phyloP scores from a whole-genome alignment of 441 rosid species.

The Capsella rubella region DNA sequence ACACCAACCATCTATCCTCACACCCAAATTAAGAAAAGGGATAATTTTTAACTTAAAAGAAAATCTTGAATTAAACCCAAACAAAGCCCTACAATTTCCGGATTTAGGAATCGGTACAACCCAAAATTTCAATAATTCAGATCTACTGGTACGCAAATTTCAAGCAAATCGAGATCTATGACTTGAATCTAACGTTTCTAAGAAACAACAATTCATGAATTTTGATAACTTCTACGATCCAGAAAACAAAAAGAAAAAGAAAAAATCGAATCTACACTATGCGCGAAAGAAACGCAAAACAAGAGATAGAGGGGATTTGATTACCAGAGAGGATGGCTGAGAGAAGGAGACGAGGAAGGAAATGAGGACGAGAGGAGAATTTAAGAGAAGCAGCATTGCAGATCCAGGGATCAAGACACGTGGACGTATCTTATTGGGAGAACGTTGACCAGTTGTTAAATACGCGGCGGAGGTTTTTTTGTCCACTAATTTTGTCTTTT shows the following conservation, averaged over 20 bases:
- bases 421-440: conserved; percentile 24
- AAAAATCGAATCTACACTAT: not conserved
- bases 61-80: conserved; percentile 19
- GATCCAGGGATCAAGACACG: conserved; percentile 38
- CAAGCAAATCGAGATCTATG: conserved; percentile 33
- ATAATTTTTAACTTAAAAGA: not conserved
- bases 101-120: conserved; percentile 10
- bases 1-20: not conserved
- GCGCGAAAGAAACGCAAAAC: not conserved
- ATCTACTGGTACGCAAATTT: conserved; percentile 15
- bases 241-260: not conserved
- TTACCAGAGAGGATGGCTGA: conserved; percentile 43
- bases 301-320: conserved; percentile 3
- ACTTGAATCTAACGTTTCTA: not conserved
- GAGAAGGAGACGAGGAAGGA: conserved; percentile 27
- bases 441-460: conserved; percentile 26
- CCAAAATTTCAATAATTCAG: conserved; percentile 16
- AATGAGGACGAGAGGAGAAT: conserved; percentile 1
- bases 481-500: conserved; percentile 21
- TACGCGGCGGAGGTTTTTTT: conserved; percentile 45
- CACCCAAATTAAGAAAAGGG: not conserved
- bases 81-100: conserved; percentile 13
- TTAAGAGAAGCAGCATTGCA: conserved; percentile 19
- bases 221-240: conserved; percentile 1
- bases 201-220: not conserved